Percentiles rank a stretch among this genome's conserved stretches.
Conservation (phyloP, 2,329 filamentous ascomycete species). For the Eurotiales sp. region DNA sequence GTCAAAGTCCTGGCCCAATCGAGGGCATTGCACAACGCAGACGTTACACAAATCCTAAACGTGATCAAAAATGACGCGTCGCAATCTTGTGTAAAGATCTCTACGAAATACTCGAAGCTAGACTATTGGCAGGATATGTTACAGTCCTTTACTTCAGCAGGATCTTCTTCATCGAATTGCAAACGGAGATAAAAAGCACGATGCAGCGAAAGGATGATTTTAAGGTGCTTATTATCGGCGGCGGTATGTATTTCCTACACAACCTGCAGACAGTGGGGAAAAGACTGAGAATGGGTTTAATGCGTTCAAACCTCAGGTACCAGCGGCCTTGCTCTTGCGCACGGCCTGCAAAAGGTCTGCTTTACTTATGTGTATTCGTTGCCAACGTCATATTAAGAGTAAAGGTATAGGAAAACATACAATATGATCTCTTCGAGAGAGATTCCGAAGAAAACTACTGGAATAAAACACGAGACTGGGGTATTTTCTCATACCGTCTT, state of each 20-base stretch:
- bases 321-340: conserved; percentile 8
- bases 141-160: too few relatives aligned
- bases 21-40: too few relatives aligned
- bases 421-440: conserved; percentile 5
- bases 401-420: background rate
- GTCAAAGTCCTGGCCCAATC: too few relatives aligned
- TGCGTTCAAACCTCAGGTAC: background rate
- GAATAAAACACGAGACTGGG: conserved; percentile 12
- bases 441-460: conserved; percentile 3
- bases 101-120: too few relatives aligned
- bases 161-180: background rate
- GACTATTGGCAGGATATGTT: too few relatives aligned
- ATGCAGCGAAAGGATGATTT: background rate
- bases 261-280: background rate
- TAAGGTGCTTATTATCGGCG: conserved; percentile 1
- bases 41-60: too few relatives aligned
- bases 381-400: conserved; percentile 28
- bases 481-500: background rate
- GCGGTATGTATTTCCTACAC: background rate
- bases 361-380: background rate
- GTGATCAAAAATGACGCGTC: too few relatives aligned
- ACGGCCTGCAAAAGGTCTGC: conserved; percentile 1
- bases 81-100: too few relatives aligned
- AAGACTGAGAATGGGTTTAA: background rate
- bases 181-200: background rate